Base-by-base conservation (phyloP, 192 early-diverging fungal species). In the Hyaloraphidium curvatum region DNA sequence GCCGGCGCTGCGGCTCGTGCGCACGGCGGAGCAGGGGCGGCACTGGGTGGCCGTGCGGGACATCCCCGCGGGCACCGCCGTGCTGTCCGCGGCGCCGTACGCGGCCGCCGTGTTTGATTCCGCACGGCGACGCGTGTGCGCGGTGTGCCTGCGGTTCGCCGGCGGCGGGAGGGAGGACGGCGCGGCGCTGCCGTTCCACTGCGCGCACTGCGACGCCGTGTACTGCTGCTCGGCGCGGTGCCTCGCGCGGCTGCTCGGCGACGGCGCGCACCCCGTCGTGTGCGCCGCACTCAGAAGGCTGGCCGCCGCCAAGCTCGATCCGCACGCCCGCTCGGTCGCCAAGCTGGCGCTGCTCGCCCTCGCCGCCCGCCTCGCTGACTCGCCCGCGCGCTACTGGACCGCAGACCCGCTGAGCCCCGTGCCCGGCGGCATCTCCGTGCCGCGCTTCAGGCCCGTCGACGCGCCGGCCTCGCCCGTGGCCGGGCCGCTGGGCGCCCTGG, bases 271-370 rank as follows among this genome's bases (percentile, higher is more conserved):
- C 28, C 39, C 28, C 2, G 25, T 51, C 2, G 63, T 79, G 9
- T 83, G 81, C 57, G 21, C 71, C 75, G 0, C 81, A 80, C 57
- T 80, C 68, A 39, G 56, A 58, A n/a, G 65, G 67, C 37, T 83
- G 81, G 79, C 63, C 69, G n/a, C 33, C 9, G 7, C 9, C 9
- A 37, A 37, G 33, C 9, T 37, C 9, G 33, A 37, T 37, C n/a
- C 33, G 7, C 9, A 11, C 33, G 7, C n/a, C n/a, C 33, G 33
- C 33, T 37, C 33, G 33, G 33, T 7, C 33, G 33, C n/a, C n/a
- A 37, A 11, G 33, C 9, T 37, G n/a, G 9, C 33, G 33, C 7
- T n/a, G 7, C 33, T n/a, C 7, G 33, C 33, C n/a, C 33, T 37
- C 33, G 7, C 33, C n/a, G 9, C 33, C 7, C 7, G 33, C 9